Percentiles rank a stretch among this genome's conserved stretches.
Evolutionary conservation across 768 basidiomycete species (phyloP).

Genomic region (Mycena capillaripes): DNA sequence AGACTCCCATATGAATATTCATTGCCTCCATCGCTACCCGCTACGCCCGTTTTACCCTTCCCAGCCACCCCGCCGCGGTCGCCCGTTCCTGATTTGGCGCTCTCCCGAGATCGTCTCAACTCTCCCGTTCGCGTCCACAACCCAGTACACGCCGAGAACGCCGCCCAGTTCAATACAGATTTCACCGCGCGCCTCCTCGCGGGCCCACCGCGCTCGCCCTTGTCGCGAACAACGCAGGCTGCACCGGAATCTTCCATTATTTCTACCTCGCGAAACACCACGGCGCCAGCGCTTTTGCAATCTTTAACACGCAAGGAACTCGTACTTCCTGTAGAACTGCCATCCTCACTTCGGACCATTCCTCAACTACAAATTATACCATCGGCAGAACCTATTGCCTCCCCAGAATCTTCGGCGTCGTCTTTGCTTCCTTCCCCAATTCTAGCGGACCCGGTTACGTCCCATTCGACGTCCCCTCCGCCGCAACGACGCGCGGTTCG

Average conservation of each 20-base stretch:
- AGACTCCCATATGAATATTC: slow-evolving; percentile 17
- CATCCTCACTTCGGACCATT: background rate
- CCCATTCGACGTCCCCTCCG: background rate
- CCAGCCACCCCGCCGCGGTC: slow-evolving; percentile 18
- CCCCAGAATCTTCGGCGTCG: background rate
- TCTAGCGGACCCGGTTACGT: background rate
- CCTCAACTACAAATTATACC: slow-evolving; percentile 11
- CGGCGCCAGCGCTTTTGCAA: background rate
- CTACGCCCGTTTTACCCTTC: background rate
- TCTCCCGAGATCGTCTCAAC: background rate
- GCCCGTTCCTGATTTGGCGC: background rate
- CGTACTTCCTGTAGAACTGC: background rate
- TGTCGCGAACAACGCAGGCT: background rate
- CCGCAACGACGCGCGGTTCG: background rate
- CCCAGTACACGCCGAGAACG: background rate
- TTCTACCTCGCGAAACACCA: background rate
- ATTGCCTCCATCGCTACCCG: slow-evolving; percentile 3
- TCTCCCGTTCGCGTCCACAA: background rate
- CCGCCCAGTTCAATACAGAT: background rate
- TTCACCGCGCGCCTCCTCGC: slow-evolving; percentile 8
- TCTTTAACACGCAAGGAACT: background rate
- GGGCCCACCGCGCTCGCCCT: slow-evolving; percentile 11
- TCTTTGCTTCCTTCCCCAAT: slow-evolving; percentile 5
- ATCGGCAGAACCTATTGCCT: too few relatives aligned
- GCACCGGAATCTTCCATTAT: background rate